Evolutionary conservation across 2,329 filamentous ascomycete species (phyloP), one percentile per base, ranked within the genome.

Genomic region (Scedosporium minutisporum): DNA sequence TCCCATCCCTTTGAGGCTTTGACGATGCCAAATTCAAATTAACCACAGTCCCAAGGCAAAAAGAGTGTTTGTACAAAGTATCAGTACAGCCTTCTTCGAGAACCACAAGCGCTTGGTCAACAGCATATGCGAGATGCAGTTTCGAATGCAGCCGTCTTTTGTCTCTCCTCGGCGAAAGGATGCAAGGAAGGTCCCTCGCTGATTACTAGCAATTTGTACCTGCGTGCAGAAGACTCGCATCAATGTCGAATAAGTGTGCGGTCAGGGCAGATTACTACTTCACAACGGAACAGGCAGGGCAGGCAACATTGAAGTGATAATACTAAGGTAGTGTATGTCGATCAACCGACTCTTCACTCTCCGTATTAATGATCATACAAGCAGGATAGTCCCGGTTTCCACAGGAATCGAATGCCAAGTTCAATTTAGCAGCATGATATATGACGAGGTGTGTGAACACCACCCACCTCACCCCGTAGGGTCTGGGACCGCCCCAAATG

Each of bases 361-460:
- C 25, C n/a, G 42, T 27, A n/a, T n/a, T n/a, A 12, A 10, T 42
- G 38, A 60, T 16, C 16, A 14, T 42, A 44, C 6, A 33, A 14
- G 59, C 59, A 27, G 59, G 42, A 55, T 25, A 53, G 14, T 61
- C 59, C 59, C 59, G 59, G 59, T 61, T 61, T 61, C 59, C 59
- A 61, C 59, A 53, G 59, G 44, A 61, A 61, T 61, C 41, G 21
- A 29, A 41, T 41, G 33, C 4, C 33, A 14, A 38, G 33, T 38
- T 38, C 33, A 14, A 38, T 38, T 38, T 38, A 12, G 33, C 33
- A 12, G 33, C 33, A 10, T 12, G 33, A 38, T 38, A 38, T 38
- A 38, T 38, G 12, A 38, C 33, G 3, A 10, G 33, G 33, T 14
- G 33, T 12, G 10, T 38, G 33, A 38, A 38, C 10, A 38, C 5